These are phyloP conservation scores for Sugiyamaella neomexicana DNA, from an alignment of 1,139 yeast genomes.

Conservation along the genomic window DNA sequence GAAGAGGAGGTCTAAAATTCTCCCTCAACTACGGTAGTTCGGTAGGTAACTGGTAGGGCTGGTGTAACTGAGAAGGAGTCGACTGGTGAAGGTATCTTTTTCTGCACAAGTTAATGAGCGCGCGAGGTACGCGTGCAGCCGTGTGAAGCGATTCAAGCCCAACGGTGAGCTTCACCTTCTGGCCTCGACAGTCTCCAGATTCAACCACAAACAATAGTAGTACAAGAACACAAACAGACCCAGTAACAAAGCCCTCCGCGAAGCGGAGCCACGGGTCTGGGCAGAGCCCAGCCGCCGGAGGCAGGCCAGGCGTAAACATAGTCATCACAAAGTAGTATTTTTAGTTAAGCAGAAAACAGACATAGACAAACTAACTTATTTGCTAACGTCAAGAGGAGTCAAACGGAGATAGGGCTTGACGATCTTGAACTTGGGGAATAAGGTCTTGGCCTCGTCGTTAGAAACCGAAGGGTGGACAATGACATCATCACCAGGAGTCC, in stretches of 20 bases:
- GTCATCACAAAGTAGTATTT: neutral
- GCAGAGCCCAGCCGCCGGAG: no score
- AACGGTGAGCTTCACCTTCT: no score
- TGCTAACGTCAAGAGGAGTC: constrained; percentile 44
- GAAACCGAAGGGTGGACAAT: constrained; percentile 73
- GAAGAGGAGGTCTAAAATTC: neutral
- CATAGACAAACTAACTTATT: constrained; percentile 3
- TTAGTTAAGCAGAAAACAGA: neutral
- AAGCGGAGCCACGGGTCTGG: neutral
- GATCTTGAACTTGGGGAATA: constrained; percentile 73
- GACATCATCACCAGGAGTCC: constrained; percentile 86
- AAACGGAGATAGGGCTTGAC: constrained; percentile 76
- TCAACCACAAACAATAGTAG: no score
- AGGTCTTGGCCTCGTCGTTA: constrained; percentile 68
- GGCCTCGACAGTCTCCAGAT: no score
- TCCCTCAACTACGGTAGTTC: no score
- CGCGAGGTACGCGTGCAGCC: constrained; percentile 7
- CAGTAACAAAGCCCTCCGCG: neutral
- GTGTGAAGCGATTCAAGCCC: neutral
- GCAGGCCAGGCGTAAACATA: no score
- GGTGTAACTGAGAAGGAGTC: neutral
- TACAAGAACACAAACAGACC: no score
- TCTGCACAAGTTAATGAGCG: neutral
- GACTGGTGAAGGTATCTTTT: neutral
- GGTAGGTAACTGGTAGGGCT: constrained; percentile 6